Conservation (phyloP, 2,329 filamentous ascomycete genomes). For the Penicillium corylophilum region DNA sequence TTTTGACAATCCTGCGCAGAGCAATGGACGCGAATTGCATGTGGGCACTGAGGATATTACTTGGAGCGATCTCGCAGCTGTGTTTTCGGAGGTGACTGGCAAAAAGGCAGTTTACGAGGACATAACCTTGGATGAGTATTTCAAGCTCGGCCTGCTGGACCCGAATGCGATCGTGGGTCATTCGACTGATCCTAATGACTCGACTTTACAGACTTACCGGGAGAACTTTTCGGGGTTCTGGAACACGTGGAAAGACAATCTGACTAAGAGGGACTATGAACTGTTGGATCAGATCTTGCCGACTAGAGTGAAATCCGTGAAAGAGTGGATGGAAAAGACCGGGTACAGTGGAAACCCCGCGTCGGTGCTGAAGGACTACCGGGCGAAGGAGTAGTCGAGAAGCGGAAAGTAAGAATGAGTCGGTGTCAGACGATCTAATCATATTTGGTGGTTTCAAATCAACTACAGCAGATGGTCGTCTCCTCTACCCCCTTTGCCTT, state of each 20-base stretch:
- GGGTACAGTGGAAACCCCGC: not conserved
- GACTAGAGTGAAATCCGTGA: not conserved
- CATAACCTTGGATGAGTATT: not conserved
- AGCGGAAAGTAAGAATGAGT: not conserved
- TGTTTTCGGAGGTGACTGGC: not conserved
- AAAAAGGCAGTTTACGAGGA: not conserved
- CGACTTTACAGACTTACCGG: not conserved
- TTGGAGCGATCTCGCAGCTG: not conserved
- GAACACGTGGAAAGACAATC: not conserved
- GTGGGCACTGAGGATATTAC: not conserved
- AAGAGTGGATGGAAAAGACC: not conserved
- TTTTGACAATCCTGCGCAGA: not conserved
- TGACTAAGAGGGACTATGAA: not conserved
- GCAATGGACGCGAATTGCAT: not conserved
- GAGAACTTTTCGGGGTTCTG: not conserved
- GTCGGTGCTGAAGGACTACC: not conserved
- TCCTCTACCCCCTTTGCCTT: slow-evolving; percentile 15
- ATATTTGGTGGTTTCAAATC: not conserved
- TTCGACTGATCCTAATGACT: not conserved
- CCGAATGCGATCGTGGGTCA: not conserved
- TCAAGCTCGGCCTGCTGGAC: not conserved
- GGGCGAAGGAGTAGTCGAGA: not conserved
- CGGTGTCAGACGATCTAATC: no score
- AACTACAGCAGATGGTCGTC: slow-evolving; percentile 22
- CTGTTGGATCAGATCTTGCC: not conserved